Evolutionary conservation across 257 asterid genomes (phyloP), one percentile per base, ranked within the genome.

Genomic region (Solanum pinnatisectum): DNA sequence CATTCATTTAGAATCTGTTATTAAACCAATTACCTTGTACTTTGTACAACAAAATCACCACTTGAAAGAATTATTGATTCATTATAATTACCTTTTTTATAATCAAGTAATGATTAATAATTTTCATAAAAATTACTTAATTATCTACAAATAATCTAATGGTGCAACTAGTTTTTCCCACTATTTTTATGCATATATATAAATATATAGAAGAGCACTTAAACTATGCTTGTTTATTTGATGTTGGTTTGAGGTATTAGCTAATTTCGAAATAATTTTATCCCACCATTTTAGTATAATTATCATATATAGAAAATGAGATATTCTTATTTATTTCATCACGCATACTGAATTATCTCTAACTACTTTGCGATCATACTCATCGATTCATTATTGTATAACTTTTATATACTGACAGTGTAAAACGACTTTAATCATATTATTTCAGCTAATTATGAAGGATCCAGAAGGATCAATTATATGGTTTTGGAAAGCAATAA

Each of bases 401-500:
- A 25, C 4, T 67, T 5, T 5, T 68, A 68, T 6, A 68, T 8
- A 6, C 22, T 14, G 23, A 68, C 5, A 27, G 0, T 27, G 3
- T 68, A 68, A 68, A 12, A 3, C 23, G 5, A 68, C 0, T 68
- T 30, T 30, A 27, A 67, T 25, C 1, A 6, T 67, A 67, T 67
- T 25, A 6, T 72, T 72, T 8, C 91, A 95, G 98, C 46, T 96
- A 27, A 96, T 96, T 33, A 84, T 93, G 87, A 96, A 95, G 89
- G 97, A 96, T 87, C 92, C 93, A 7, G 98, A 94, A 78, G 88
- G 91, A 49, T 95, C 98, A 10, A 90, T 95, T 52, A 86, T 93
- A 12, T 96, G 96, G 98, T 96, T 95, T 10, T 91, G 94, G 98
- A 95, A 95, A 86, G 96, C 98, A 27, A 40, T 77, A 23, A 77